phyloP scores from a whole-genome alignment of 768 basidiomycete species.

The Pholiota molesta region DNA sequence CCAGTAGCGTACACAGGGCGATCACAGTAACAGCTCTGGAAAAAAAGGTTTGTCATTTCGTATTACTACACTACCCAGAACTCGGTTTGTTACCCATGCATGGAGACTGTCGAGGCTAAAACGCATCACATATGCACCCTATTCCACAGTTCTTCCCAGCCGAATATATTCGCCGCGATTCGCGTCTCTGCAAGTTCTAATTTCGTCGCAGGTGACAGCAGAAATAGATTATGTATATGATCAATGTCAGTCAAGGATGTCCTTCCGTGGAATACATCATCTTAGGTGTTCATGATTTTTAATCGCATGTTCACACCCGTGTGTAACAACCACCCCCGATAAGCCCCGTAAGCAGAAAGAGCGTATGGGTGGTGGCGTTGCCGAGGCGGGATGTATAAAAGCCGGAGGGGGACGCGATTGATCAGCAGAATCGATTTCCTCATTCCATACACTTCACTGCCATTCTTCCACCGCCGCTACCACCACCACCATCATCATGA shows the following conservation, averaged over 20 bases:
- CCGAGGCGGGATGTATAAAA: background rate
- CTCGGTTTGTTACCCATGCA: too few species aligned
- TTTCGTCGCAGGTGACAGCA: background rate
- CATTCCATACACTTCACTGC: background rate
- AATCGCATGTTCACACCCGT: background rate
- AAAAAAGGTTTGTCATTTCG: too few species aligned
- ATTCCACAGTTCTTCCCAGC: background rate
- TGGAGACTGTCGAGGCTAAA: background rate
- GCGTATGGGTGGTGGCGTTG: background rate
- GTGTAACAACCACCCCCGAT: background rate
- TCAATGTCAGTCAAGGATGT: background rate
- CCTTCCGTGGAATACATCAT: background rate
- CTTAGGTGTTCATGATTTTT: background rate
- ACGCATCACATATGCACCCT: background rate
- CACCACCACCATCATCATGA: constrained; percentile 26
- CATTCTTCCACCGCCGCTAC: background rate
- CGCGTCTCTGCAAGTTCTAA: background rate
- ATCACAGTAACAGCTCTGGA: too few species aligned
- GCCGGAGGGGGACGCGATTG: background rate
- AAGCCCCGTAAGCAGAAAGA: background rate
- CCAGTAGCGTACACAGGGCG: too few species aligned
- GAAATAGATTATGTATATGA: background rate
- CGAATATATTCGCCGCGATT: too few species aligned
- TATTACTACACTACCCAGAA: too few species aligned
- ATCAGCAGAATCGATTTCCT: background rate